Percentiles rank a stretch among this genome's conserved stretches.
Conservation (phyloP, 805 yeast species). For the Kodamaea neixiangensis region DNA sequence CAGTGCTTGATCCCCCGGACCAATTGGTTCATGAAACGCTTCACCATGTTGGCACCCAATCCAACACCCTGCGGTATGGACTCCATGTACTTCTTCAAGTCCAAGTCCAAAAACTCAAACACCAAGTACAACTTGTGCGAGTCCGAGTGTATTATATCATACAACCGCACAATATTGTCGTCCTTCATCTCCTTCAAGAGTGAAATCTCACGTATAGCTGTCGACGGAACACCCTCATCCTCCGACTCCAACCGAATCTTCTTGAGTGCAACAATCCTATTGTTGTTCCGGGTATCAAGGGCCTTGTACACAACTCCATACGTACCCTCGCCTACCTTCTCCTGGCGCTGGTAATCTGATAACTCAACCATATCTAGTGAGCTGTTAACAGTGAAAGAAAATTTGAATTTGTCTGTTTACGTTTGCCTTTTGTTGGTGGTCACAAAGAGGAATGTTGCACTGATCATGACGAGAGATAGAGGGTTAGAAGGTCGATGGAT, state of each 20-base stretch:
- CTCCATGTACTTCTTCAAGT: constrained; percentile 96
- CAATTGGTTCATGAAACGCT: constrained; percentile 88
- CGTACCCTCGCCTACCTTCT: constrained; percentile 97
- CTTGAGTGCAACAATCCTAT: constrained; percentile 92
- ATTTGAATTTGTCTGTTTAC: constrained; percentile 3
- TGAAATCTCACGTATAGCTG: constrained; percentile 96
- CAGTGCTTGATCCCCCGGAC: constrained; percentile 90
- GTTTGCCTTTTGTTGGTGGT: neutral
- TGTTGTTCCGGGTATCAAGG: constrained; percentile 81
- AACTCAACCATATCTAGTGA: constrained; percentile 68
- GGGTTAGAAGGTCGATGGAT: neutral
- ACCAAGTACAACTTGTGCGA: constrained; percentile 89
- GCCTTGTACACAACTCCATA: constrained; percentile 99
- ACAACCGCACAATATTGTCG: constrained; percentile 87
- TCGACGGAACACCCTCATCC: constrained; percentile 98
- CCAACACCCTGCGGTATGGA: constrained; percentile 89
- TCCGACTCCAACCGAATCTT: constrained; percentile 95
- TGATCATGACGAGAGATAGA: neutral
- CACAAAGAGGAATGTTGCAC: neutral
- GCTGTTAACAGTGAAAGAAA: constrained; percentile 1
- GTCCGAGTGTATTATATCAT: constrained; percentile 94
- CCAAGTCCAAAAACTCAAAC: constrained; percentile 91
- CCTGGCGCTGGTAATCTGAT: constrained; percentile 89
- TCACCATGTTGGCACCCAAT: constrained; percentile 85
- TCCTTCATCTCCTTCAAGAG: constrained; percentile 90